Percentiles rank a stretch among this genome's conserved stretches.
These are phyloP conservation scores for Candida ipomoeae DNA, from an alignment of 805 yeast genomes.

Conservation along the genomic window DNA sequence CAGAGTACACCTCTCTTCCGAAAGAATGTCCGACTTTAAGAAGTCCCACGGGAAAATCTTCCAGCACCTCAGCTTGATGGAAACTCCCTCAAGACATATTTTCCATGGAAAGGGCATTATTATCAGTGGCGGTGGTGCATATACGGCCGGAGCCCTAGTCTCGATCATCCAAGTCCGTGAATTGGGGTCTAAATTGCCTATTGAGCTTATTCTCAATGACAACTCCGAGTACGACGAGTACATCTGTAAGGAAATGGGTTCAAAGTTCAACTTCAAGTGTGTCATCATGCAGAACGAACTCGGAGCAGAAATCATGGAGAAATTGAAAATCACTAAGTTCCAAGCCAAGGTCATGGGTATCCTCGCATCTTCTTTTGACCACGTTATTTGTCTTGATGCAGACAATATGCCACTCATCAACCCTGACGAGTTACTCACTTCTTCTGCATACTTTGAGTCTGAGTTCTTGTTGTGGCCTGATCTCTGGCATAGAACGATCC, in stretches of 20 bases:
- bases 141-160: constrained; percentile 27
- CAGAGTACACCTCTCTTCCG: constrained; percentile 18
- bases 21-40: constrained; percentile 20
- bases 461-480: constrained; percentile 36
- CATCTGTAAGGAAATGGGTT: constrained; percentile 26
- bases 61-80: constrained; percentile 19
- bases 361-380: constrained; percentile 31
- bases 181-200: constrained; percentile 30
- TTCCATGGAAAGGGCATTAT: constrained; percentile 34
- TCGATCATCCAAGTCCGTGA: constrained; percentile 29
- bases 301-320: constrained; percentile 19
- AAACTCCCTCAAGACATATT: constrained; percentile 22
- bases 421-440: constrained; percentile 24
- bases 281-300: constrained; percentile 25
- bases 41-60: constrained; percentile 26
- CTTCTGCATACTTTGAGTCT: constrained; percentile 23
- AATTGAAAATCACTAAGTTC: constrained; percentile 20
- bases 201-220: constrained; percentile 30
- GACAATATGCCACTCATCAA: constrained; percentile 32
- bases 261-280: constrained; percentile 25
- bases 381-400: constrained; percentile 30
- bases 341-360: constrained; percentile 31
- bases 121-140: constrained; percentile 27
- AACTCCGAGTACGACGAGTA: constrained; percentile 21
- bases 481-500: constrained; percentile 30